phyloP scores from a whole-genome alignment of 371 early-diverging fungal species.

The Rhizopus delemar region DNA sequence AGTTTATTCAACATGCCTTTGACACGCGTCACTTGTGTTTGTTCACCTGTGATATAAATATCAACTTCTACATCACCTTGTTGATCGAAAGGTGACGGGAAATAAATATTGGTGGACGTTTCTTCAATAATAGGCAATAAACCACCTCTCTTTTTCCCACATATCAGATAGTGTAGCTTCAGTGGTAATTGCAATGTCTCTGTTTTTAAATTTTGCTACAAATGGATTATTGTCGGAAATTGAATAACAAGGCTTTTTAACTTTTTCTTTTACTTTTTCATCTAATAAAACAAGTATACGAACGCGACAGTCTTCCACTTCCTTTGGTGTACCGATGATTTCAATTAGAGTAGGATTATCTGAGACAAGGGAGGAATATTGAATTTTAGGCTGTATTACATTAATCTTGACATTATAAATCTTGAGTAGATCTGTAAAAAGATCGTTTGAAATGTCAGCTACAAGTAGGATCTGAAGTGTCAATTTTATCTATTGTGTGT shows the following conservation, averaged over 20 bases:
- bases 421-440: constrained; percentile 31
- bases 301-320: constrained; percentile 46
- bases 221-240: constrained; percentile 1
- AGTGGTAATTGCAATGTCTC: constrained; percentile 33
- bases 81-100: constrained; percentile 57
- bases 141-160: constrained; percentile 64
- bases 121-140: constrained; percentile 68
- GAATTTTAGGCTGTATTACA: constrained; percentile 20
- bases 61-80: constrained; percentile 19
- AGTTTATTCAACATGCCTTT: constrained; percentile 37
- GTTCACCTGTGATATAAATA: constrained; percentile 43
- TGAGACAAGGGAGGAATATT: constrained; percentile 34
- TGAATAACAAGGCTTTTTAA: background rate
- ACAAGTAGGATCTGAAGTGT: constrained; percentile 22
- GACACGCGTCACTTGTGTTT: constrained; percentile 30
- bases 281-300: constrained; percentile 44
- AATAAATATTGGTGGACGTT: constrained; percentile 64
- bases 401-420: constrained; percentile 35
- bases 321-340: constrained; percentile 39
- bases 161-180: constrained; percentile 55
- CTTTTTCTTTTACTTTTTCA: constrained; percentile 39
- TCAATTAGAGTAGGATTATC: constrained; percentile 33
- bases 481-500: constrained; percentile 14
- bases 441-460: constrained; percentile 13
- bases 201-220: background rate